Evolutionary conservation across 495 filamentous ascomycete genomes (phyloP), one percentile per base, ranked within the genome.

Genomic region (Aspergillus ellipticus): DNA sequence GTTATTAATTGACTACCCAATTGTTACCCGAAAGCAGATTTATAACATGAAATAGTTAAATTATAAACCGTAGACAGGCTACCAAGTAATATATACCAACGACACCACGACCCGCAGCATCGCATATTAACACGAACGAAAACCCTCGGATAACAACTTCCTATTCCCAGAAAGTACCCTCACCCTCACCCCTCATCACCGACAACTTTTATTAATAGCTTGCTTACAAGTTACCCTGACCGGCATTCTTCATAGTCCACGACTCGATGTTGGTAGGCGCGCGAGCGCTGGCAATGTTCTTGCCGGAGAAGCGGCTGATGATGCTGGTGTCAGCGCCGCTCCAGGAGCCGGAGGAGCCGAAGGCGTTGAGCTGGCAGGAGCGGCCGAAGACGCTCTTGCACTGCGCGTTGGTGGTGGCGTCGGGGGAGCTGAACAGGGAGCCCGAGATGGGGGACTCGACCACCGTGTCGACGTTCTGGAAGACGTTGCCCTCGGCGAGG

Each of bases 401-500:
- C 29, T 62, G 57, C 15, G 54, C 45, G 60, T 76, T 78, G 42
- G 74, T 65, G 42, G 22, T 61, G 51, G 67, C 51, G 21, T 58
- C 49, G 10, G 71, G 75, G 4, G 68, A 62, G 6, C 69, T 73
- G 63, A 81, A 81, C 26, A 81, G 64, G 57, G 71, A 47, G n/a
- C 77, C 74, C 35, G 61, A 54, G 49, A 73, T 51, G 24, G 66
- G 62, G 4, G 57, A 28, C 54, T 71, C 62, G n/a, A 65, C 66
- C 26, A 62, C 42, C 24, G 60, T 63, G 19, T 51, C 53, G 49
- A 82, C 75, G 55, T 78, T 77, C 67, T 81, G 73, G 72, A 85
- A 84, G n/a, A 78, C 76, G 60, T 79, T 83, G n/a, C 82, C 82
- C 63, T 84, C 82, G 4, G 77, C 80, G 5, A 85, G 69, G 42